Conservation (phyloP, 2,329 filamentous ascomycete species). For the Venturia aucupariae region DNA sequence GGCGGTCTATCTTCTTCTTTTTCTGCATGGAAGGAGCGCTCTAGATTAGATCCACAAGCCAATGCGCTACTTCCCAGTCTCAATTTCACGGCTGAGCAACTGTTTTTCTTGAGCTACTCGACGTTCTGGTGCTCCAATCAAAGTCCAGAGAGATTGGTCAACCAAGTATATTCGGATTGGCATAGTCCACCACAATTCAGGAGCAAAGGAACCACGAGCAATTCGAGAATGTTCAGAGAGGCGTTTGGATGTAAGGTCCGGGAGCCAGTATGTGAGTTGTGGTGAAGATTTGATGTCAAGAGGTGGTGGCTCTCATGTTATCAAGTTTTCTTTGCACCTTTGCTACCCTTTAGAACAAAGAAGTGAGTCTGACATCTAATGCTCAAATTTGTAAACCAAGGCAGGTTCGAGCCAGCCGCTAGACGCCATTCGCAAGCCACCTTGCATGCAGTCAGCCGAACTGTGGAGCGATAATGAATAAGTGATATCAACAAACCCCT, state of each 20-base stretch:
- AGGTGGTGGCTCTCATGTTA: no score
- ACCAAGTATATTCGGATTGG: constrained; percentile 6
- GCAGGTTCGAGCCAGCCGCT: no score
- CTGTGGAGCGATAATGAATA: no score
- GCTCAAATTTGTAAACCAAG: no score
- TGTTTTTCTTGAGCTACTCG: constrained; percentile 59
- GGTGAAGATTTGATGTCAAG: constrained; percentile 36
- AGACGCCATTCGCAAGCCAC: no score
- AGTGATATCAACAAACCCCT: no score
- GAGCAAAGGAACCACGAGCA: constrained; percentile 51
- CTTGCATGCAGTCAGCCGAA: no score
- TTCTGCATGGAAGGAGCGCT: constrained; percentile 54
- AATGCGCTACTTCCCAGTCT: constrained; percentile 35
- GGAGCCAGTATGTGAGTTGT: constrained; percentile 60
- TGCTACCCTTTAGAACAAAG: no score
- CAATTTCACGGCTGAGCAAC: constrained; percentile 54
- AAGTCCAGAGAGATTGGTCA: background rate
- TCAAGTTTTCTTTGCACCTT: no score
- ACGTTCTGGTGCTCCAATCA: constrained; percentile 60
- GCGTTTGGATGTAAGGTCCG: constrained; percentile 57
- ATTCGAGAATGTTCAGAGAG: constrained; percentile 58
- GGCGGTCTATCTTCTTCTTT: constrained; percentile 57
- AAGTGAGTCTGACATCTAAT: no score
- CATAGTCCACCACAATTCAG: constrained; percentile 51
- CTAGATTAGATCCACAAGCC: constrained; percentile 28